phyloP scores from a whole-genome alignment of 202 grass and related monocot genomes.

The Schoenoplectus triqueter region DNA sequence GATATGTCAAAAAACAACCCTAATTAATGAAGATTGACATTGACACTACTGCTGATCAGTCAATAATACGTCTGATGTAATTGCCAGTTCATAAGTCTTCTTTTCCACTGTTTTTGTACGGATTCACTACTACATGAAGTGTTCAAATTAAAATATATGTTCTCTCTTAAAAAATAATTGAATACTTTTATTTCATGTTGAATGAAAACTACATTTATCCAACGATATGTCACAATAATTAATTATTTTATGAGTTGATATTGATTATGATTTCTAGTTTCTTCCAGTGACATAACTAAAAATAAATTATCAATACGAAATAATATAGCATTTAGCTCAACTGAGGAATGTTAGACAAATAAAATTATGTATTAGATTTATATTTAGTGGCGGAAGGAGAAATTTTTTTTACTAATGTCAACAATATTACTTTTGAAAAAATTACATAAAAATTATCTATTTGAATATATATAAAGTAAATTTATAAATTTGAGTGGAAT shows the following conservation, averaged over 20 bases:
- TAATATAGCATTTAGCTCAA: not conserved
- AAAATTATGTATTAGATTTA: not conserved
- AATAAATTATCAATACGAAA: not conserved
- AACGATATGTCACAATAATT: not conserved
- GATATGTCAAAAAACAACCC: not conserved
- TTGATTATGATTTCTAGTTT: not conserved
- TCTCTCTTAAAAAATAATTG: not conserved
- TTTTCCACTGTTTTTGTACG: not conserved
- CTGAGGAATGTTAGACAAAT: not conserved
- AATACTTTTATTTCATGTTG: not conserved
- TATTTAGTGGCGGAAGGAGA: too few relatives aligned
- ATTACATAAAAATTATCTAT: too few relatives aligned
- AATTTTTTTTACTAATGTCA: too few relatives aligned
- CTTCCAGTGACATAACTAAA: not conserved
- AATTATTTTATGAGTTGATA: not conserved
- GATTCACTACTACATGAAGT: not conserved
- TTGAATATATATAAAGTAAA: too few relatives aligned
- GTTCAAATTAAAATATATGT: not conserved
- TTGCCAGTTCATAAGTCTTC: not conserved
- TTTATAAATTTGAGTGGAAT: too few relatives aligned
- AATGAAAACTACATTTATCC: not conserved
- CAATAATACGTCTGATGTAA: not conserved
- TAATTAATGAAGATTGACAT: slow-evolving; percentile 19
- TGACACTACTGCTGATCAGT: not conserved
- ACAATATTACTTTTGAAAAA: too few relatives aligned